Base-by-base conservation (phyloP, 108 stramenopile species). In the Nitzschia putrida region DNA sequence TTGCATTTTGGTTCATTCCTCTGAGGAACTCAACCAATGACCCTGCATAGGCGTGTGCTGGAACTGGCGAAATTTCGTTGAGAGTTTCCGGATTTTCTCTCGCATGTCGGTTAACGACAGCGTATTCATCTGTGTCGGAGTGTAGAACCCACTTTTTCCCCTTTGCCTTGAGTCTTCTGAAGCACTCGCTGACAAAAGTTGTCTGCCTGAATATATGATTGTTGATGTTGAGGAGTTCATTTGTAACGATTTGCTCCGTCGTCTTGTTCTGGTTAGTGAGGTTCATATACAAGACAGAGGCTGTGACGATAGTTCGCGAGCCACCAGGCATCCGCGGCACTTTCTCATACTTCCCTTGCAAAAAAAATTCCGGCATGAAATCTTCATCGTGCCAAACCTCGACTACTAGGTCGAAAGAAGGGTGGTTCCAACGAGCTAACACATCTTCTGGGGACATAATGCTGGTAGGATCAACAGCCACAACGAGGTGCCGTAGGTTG, bases 81-180 rank as follows among this genome's bases (percentile, higher is more conserved):
- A 53, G 20, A 21, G 53, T 21, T 7, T 7, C 9, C 8, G 53
- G 53, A n/a, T 21, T n/a, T 53, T n/a, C 53, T n/a, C 53, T n/a
- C 45, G 12, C 25, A 18, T 8, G 13, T 12, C 56, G 64, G 64
- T 85, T 83, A 25, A 77, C 60, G 11, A 65, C 63, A 9, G 85
- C 61, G 51, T 79, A 88, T 69, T 88, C 87, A 55, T 88, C 87
- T 8, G 84, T 77, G 53, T 88, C 87, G 44, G 69, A 73, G 40
- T 82, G 72, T 5, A 80, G 58, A 3, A 74, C 69, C 86, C 83
- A 84, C n/a, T n/a, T n/a, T 11, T 3, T 14, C 22, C 37, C 43
- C 22, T 53, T n/a, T 18, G n/a, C 7, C 23, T 71, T 49, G 11
- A 66, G 38, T 16, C 42, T 8, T 6, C 49, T 23, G 18, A 55